These are phyloP conservation scores for Hypericum perforatum DNA, from an alignment of 345 rosid species.

Conservation along the genomic window DNA sequence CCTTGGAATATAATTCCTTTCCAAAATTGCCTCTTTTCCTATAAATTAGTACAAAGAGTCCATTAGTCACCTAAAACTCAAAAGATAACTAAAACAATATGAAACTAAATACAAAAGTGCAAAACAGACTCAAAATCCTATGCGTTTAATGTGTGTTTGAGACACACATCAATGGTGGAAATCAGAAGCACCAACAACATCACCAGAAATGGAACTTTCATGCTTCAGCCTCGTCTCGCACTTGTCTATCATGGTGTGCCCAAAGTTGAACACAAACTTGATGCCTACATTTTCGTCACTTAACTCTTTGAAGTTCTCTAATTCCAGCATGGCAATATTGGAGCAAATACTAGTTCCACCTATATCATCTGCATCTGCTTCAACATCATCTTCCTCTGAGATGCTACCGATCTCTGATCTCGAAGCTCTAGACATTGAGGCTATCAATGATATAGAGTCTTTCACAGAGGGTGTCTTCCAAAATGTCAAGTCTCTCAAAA, in stretches of 20 bases:
- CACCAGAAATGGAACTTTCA: background rate
- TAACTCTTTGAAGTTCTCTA: background rate
- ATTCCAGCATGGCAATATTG: background rate
- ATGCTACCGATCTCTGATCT: background rate
- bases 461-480: background rate
- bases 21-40: no score
- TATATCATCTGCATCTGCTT: background rate
- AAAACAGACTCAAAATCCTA: no score
- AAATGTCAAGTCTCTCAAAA: conserved; percentile 6
- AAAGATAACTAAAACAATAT: no score
- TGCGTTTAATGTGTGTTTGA: no score
- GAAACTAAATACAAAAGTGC: no score
- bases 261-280: background rate
- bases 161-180: no score
- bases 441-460: background rate
- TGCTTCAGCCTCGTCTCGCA: background rate
- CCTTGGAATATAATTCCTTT: no score
- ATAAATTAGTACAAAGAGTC: no score
- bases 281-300: conserved; percentile 9
- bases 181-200: background rate
- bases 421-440: fast-evolving
- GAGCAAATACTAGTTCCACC: background rate
- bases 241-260: background rate
- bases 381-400: conserved; percentile 4
- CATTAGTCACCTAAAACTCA: no score